Evolutionary conservation across 78 protist genomes (phyloP).

Genomic region (Monocercomonoides exilis): DNA sequence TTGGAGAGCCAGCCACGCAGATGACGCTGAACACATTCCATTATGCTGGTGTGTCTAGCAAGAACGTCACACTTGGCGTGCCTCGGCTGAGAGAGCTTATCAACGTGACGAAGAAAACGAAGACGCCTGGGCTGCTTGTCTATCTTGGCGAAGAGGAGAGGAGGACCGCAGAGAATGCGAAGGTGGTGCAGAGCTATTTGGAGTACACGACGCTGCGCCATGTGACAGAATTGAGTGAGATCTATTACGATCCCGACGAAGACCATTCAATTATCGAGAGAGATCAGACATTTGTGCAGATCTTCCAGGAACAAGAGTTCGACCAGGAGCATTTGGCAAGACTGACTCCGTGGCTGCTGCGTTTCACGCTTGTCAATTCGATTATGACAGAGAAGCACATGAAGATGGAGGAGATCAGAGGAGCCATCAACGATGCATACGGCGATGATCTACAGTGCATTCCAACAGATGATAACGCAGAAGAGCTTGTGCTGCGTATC

Average conservation of each 20-base stretch:
- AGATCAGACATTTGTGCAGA: slow-evolving; percentile 62
- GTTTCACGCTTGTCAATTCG: slow-evolving; percentile 44
- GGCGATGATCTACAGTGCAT: slow-evolving; percentile 46
- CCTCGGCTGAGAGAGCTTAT: slow-evolving; percentile 88
- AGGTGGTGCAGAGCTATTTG: slow-evolving; percentile 20
- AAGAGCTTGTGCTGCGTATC: slow-evolving; percentile 61
- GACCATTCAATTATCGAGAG: slow-evolving; percentile 51
- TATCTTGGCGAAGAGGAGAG: slow-evolving; percentile 42
- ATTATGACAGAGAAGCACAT: slow-evolving; percentile 55
- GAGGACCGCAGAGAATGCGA: slow-evolving; percentile 38
- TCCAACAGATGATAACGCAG: slow-evolving; percentile 74
- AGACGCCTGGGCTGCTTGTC: slow-evolving; percentile 81
- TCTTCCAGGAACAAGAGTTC: slow-evolving; percentile 58
- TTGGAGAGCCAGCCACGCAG: slow-evolving; percentile 99
- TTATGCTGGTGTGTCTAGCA: slow-evolving; percentile 94
- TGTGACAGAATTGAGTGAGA: slow-evolving; percentile 61
- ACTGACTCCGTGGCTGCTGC: slow-evolving; percentile 33
- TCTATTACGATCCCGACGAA: slow-evolving; percentile 91
- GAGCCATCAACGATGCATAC: slow-evolving; percentile 38
- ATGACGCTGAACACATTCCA: slow-evolving; percentile 99
- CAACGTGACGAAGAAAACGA: slow-evolving; percentile 75
- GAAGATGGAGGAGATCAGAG: slow-evolving; percentile 49
- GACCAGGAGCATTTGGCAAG: slow-evolving; percentile 27
- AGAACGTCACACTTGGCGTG: slow-evolving; percentile 87
- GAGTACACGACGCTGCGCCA: slow-evolving; percentile 71